Conservation (phyloP, 345 rosid species). For the Citrus australasica region DNA sequence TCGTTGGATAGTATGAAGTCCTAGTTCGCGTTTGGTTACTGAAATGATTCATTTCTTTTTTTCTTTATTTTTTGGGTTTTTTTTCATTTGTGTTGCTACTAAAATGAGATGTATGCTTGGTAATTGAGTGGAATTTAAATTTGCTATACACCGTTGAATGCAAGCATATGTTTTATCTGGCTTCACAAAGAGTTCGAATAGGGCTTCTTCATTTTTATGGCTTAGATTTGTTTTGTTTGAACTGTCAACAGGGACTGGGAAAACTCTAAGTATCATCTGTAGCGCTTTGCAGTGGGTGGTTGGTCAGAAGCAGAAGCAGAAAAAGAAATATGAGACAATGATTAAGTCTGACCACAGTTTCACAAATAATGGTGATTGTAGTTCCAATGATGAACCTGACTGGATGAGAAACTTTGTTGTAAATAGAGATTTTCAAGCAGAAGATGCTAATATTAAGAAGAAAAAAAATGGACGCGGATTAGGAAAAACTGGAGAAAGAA, state of each 20-base stretch:
- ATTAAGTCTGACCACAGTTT: slow-evolving; percentile 13
- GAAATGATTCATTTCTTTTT: background rate
- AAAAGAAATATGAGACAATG: slow-evolving; percentile 17
- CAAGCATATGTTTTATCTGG: background rate
- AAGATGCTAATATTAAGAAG: slow-evolving; percentile 30
- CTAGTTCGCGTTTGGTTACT: background rate
- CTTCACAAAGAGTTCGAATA: background rate
- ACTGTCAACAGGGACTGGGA: slow-evolving; percentile 67
- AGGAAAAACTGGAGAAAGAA: slow-evolving; percentile 23
- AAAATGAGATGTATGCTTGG: background rate
- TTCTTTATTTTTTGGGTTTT: background rate
- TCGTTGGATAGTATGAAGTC: background rate
- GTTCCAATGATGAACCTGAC: slow-evolving; percentile 71
- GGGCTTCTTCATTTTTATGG: background rate
- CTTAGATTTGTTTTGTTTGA: background rate
- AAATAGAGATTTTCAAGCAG: slow-evolving; percentile 18
- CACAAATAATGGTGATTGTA: slow-evolving; percentile 14
- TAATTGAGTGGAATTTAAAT: background rate
- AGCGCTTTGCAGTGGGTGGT: slow-evolving; percentile 78
- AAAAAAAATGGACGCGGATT: slow-evolving; percentile 23
- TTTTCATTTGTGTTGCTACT: background rate
- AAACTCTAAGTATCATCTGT: slow-evolving; percentile 85
- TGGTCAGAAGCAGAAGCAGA: slow-evolving; percentile 48
- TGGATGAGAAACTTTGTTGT: slow-evolving; percentile 70
- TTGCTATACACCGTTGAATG: background rate